These are phyloP conservation scores for Aspergillus calidoustus DNA, from an alignment of 2,329 filamentous ascomycete genomes.

Conservation along the genomic window DNA sequence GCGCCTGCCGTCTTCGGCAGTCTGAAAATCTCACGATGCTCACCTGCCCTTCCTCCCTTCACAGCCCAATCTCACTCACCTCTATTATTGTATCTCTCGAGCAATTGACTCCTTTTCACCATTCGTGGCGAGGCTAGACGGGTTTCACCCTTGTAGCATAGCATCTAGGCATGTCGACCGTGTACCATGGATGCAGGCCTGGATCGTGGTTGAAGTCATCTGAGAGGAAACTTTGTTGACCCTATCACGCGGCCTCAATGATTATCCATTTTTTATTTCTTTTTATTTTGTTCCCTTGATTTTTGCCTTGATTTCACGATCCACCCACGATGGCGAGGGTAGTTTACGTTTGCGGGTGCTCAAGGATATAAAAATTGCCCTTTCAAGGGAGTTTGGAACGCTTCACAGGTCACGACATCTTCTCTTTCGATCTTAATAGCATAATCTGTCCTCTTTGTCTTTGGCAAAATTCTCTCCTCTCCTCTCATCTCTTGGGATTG, in stretches of 20 bases:
- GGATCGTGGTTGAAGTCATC: constrained; percentile 31
- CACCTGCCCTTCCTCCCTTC: constrained; percentile 11
- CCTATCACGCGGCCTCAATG: constrained; percentile 31
- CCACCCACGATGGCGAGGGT: neutral
- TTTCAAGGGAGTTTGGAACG: constrained; percentile 3
- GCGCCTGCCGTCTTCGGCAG: constrained; percentile 7
- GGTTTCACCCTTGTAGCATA: neutral
- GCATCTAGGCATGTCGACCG: constrained; percentile 2
- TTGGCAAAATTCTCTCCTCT: neutral
- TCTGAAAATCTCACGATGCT: constrained; percentile 13
- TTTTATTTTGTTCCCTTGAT: constrained; percentile 3
- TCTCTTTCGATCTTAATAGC: neutral
- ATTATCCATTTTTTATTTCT: constrained; percentile 22
- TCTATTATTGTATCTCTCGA: neutral
- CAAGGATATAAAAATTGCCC: constrained; percentile 28
- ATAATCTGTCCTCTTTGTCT: neutral
- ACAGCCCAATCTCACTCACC: neutral
- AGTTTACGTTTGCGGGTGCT: constrained; percentile 10
- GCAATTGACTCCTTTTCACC: neutral
- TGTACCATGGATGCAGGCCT: constrained; percentile 31
- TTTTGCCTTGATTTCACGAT: constrained; percentile 1
- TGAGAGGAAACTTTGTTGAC: constrained; percentile 31
- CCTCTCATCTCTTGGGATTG: neutral
- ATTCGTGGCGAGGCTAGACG: constrained; percentile 1
- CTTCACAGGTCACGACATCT: neutral